A percentile compares a stretch with the other conserved stretches of the same genome.
phyloP scores from a whole-genome alignment of 768 basidiomycete genomes.

The Kwoniella sp. region DNA sequence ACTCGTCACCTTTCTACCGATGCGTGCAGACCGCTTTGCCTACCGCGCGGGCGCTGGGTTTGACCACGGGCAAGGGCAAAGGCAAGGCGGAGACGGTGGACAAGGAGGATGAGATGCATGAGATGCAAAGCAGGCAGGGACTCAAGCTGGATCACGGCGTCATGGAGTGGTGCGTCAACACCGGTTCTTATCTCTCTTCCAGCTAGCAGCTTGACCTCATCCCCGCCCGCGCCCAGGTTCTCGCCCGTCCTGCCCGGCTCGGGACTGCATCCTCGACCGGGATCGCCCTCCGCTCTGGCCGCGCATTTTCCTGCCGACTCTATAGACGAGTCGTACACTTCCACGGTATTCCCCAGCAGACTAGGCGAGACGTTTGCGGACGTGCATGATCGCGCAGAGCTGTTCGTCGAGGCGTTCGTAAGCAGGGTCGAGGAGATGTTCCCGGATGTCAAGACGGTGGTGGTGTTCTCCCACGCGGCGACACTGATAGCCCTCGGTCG shows the following conservation, averaged over 20 bases:
- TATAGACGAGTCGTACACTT: constrained; percentile 28
- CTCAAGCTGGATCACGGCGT: constrained; percentile 47
- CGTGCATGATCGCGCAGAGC: constrained; percentile 34
- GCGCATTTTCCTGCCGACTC: constrained; percentile 32
- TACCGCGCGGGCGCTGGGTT: constrained; percentile 20
- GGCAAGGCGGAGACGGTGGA: background rate
- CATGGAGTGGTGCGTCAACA: constrained; percentile 44
- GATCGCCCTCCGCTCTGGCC: constrained; percentile 16
- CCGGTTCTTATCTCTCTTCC: background rate
- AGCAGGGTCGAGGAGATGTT: constrained; percentile 33
- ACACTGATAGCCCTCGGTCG: constrained; percentile 49
- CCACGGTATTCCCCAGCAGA: constrained; percentile 46
- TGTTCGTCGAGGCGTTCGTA: constrained; percentile 41
- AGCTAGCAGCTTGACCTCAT: background rate
- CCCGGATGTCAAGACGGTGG: constrained; percentile 38
- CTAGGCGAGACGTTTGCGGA: constrained; percentile 44
- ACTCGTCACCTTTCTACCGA: constrained; percentile 47
- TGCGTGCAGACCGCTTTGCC: constrained; percentile 48
- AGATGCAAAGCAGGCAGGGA: background rate
- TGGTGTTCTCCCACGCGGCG: constrained; percentile 50
- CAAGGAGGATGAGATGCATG: background rate
- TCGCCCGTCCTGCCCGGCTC: constrained; percentile 39
- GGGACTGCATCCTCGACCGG: constrained; percentile 48
- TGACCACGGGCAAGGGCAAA: background rate
- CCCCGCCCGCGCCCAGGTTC: constrained; percentile 34